Evolutionary conservation across 345 rosid genomes (phyloP).

Genomic region (Arabis hirsuta): DNA sequence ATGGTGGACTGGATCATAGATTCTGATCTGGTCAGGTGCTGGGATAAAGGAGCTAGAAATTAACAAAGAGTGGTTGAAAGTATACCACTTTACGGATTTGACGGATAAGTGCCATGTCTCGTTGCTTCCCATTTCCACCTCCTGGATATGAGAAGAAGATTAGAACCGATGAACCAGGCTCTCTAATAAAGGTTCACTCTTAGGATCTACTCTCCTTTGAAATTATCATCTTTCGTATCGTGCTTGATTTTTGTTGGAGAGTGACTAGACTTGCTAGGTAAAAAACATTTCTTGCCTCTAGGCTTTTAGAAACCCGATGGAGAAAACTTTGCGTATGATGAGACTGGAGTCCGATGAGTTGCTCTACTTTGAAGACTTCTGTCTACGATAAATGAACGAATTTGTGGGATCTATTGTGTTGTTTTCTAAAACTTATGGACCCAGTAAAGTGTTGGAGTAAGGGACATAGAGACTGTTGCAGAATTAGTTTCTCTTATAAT

Average conservation of each 20-base stretch:
- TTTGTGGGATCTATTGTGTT: background rate
- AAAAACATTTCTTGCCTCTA: background rate
- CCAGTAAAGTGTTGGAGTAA: constrained; percentile 1
- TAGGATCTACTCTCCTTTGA: constrained; percentile 48
- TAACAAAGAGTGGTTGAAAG: constrained; percentile 45
- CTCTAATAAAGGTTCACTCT: constrained; percentile 74
- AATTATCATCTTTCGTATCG: constrained; percentile 18
- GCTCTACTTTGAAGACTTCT: constrained; percentile 9
- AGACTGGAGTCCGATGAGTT: constrained; percentile 11
- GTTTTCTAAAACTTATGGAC: constrained; percentile 1
- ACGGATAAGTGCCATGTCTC: constrained; percentile 77
- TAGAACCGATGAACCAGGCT: constrained; percentile 56
- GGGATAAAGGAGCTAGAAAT: constrained; percentile 54
- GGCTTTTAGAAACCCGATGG: background rate
- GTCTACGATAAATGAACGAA: background rate
- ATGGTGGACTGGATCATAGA: constrained; percentile 66
- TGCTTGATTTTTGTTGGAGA: constrained; percentile 23
- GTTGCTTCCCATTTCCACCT: constrained; percentile 98
- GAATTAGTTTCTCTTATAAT: background rate
- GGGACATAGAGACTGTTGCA: constrained; percentile 4
- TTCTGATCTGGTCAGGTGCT: constrained; percentile 57
- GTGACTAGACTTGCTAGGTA: constrained; percentile 6
- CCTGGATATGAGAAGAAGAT: constrained; percentile 95
- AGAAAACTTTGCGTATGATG: constrained; percentile 3
- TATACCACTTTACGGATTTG: constrained; percentile 43